A percentile compares a stretch with the other conserved stretches of the same genome.
Conservation (phyloP, 2,329 filamentous ascomycete genomes). For the Trichoderma breve region DNA sequence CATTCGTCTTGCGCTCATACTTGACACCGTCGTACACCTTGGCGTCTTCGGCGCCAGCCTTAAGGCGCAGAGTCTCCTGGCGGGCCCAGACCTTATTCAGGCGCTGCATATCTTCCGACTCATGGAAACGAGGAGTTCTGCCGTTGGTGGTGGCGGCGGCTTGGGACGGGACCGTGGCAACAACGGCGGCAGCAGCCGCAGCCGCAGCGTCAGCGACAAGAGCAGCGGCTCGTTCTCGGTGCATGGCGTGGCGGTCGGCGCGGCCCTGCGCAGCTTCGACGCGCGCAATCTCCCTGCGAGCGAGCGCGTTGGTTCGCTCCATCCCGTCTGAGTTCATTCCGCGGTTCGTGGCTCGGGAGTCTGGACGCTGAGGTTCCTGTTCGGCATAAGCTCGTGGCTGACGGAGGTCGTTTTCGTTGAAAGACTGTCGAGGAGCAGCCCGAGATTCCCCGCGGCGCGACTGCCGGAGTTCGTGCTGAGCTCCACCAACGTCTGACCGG, state of each 20-base stretch:
- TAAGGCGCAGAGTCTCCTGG: constrained; percentile 49
- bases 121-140: constrained; percentile 39
- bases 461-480: constrained; percentile 43
- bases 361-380: constrained; percentile 22
- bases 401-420: constrained; percentile 25
- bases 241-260: constrained; percentile 47
- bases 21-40: constrained; percentile 60
- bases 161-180: constrained; percentile 22
- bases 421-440: constrained; percentile 30
- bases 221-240: constrained; percentile 40
- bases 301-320: constrained; percentile 49
- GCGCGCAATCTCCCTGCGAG: constrained; percentile 51
- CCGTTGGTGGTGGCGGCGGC: constrained; percentile 27
- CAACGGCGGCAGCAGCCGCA: constrained; percentile 29
- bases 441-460: constrained; percentile 41
- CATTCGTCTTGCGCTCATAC: constrained; percentile 60
- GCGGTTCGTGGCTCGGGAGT: constrained; percentile 26
- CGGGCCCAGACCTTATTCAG: constrained; percentile 56
- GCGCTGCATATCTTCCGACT: constrained; percentile 49
- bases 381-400: constrained; percentile 5
- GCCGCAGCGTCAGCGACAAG: constrained; percentile 34
- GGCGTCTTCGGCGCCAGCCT: constrained; percentile 47
- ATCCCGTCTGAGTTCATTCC: constrained; percentile 34
- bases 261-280: constrained; percentile 52
- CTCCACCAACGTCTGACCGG: constrained; percentile 22